phyloP scores from a whole-genome alignment of 306 rosid genomes.

The Pachyrhizus erosus region DNA sequence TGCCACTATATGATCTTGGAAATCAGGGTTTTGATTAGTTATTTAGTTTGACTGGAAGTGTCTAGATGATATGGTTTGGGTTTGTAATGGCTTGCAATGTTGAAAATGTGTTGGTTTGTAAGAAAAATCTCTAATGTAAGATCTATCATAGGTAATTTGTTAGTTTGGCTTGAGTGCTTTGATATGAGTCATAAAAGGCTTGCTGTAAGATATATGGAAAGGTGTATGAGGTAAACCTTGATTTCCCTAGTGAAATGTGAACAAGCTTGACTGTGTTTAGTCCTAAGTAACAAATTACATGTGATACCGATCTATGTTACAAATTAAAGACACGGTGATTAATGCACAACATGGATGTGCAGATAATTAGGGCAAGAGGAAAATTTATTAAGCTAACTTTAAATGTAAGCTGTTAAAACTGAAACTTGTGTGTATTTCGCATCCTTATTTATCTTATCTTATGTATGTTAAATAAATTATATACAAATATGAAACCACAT shows the following conservation, averaged over 20 bases:
- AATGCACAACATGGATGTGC: background rate
- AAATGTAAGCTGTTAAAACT: background rate
- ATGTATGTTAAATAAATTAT: background rate
- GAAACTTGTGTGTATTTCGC: background rate
- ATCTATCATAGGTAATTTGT: constrained; percentile 7
- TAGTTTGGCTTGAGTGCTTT: background rate
- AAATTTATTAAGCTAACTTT: background rate
- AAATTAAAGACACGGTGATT: background rate
- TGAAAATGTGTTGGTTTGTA: background rate
- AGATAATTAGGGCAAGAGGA: background rate
- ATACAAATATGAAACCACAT: background rate
- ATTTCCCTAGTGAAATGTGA: constrained; percentile 1
- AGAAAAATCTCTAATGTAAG: background rate
- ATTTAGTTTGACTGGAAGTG: background rate
- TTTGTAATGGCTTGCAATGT: constrained; percentile 24
- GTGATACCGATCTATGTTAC: background rate
- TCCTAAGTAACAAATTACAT: background rate
- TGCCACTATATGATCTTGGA: background rate
- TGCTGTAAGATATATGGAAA: constrained; percentile 27
- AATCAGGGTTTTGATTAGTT: constrained; percentile 8
- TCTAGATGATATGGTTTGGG: constrained; percentile 14
- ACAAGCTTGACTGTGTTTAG: background rate
- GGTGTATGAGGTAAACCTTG: constrained; percentile 11
- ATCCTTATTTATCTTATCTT: background rate
- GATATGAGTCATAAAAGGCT: background rate